Evolutionary conservation across 116 monocot genomes (phyloP), one percentile per base, ranked within the genome.

Genomic region (Dioscorea cayenensis): DNA sequence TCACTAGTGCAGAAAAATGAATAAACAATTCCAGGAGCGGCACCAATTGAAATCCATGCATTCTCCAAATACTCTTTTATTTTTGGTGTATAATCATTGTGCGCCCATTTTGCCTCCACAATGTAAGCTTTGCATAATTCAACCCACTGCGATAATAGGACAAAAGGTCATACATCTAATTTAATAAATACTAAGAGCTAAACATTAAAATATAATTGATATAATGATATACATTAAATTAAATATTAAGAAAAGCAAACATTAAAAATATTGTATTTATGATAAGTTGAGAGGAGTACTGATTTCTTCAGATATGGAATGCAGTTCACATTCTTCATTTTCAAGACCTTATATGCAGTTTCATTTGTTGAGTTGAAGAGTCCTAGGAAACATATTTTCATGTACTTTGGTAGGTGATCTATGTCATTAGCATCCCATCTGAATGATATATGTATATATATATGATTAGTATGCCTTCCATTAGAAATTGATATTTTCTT

Each of bases 51-150:
- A 66, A 79, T 59, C 66, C 76, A 66, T 7, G 63, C 82, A 63
- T 86, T 82, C 4, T 77, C 67, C n/a, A 82, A 22, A 49, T 86
- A 86, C 51, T 86, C 86, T 22, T 76, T 36, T 2, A 82, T 52
- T 1, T 49, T 73, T 5, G 86, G 86, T 36, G 27, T 72, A 28
- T 79, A 70, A 49, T 73, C 50, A 4, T 13, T 27, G 13, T 77
- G 36, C 36, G 73, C 36, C 77, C 82, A 77, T 36, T 68, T 77
- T 25, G 81, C 76, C 60, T 81, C 81, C 37, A 51, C 20, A 3
- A 81, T 17, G 36, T 43, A 68, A 9, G 77, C 66, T 6, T 72
- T 81, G 51, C 71, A 68, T 12, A 81, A 43, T 20, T 81, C 68
- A 32, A 32, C 32, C 32, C 32, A 32, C 32, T 32, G 32, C 32